Evolutionary conservation across 2,329 filamentous ascomycete species (phyloP).

Genomic region (Aspergillus terreus): DNA sequence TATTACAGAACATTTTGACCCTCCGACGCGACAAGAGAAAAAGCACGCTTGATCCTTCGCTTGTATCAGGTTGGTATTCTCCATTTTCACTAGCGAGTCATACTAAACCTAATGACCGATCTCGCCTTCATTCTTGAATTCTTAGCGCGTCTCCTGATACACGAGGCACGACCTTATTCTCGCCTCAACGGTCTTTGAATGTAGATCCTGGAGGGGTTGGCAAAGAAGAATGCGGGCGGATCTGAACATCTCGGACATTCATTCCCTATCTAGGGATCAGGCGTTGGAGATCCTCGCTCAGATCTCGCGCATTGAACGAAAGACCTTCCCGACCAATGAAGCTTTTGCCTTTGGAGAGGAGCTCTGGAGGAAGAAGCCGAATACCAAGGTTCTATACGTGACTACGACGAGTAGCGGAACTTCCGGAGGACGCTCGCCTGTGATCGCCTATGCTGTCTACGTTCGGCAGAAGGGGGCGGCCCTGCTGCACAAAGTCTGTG

Average conservation of each 20-base stretch:
- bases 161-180: slow-evolving; percentile 22
- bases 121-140: not conserved
- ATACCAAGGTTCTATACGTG: slow-evolving; percentile 42
- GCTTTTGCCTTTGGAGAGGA: slow-evolving; percentile 47
- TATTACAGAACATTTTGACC: no score
- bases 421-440: slow-evolving; percentile 12
- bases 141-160: not conserved
- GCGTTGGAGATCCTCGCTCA: slow-evolving; percentile 34
- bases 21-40: no score
- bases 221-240: slow-evolving; percentile 21
- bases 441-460: slow-evolving; percentile 48
- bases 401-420: slow-evolving; percentile 11
- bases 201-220: slow-evolving; percentile 18
- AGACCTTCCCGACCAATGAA: slow-evolving; percentile 50
- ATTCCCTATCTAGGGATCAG: slow-evolving; percentile 33
- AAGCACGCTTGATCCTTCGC: no score
- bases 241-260: slow-evolving; percentile 33
- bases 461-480: slow-evolving; percentile 43
- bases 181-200: slow-evolving; percentile 15
- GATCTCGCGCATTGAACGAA: slow-evolving; percentile 45
- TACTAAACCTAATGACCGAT: not conserved
- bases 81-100: no score
- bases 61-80: no score
- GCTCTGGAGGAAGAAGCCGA: slow-evolving; percentile 46
- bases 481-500: slow-evolving; percentile 52